Evolutionary conservation across 2,329 filamentous ascomycete species (phyloP).

Genomic region (Fusarium hainanense): DNA sequence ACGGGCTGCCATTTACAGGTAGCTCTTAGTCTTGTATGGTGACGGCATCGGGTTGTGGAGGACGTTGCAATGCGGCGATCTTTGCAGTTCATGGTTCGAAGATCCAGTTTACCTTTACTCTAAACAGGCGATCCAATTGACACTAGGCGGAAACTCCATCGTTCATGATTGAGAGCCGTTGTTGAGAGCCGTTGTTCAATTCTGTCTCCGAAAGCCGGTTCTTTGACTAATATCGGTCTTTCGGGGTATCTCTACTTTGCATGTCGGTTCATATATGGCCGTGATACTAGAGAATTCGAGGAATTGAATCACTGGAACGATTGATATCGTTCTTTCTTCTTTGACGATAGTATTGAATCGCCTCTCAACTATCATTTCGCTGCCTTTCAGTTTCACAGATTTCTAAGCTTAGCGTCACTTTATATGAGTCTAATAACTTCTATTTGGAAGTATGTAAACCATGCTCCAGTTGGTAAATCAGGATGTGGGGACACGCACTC

Average conservation of each 20-base stretch:
- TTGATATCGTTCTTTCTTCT: not conserved
- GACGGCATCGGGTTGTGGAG: constrained; percentile 20
- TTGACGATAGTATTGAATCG: not conserved
- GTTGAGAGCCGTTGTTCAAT: not conserved
- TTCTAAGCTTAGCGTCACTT: not conserved
- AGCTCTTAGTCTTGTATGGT: not conserved
- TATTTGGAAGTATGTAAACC: fast-evolving
- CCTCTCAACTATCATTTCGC: not conserved
- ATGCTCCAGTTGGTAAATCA: too few species aligned
- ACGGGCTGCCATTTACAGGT: not conserved
- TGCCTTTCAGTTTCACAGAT: not conserved
- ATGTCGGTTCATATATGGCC: not conserved
- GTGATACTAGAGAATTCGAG: not conserved
- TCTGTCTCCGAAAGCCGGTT: constrained; percentile 2
- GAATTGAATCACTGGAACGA: not conserved
- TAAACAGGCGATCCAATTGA: constrained; percentile 22
- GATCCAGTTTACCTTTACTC: constrained; percentile 26
- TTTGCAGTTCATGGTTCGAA: constrained; percentile 9
- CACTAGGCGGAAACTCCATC: not conserved
- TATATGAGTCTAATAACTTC: not conserved
- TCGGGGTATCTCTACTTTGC: constrained; percentile 17
- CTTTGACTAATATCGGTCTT: constrained; percentile 10
- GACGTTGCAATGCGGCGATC: constrained; percentile 23
- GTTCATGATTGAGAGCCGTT: not conserved
- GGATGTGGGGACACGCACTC: too few species aligned